phyloP scores from a whole-genome alignment of 768 basidiomycete species.

The Podaxis sp. region DNA sequence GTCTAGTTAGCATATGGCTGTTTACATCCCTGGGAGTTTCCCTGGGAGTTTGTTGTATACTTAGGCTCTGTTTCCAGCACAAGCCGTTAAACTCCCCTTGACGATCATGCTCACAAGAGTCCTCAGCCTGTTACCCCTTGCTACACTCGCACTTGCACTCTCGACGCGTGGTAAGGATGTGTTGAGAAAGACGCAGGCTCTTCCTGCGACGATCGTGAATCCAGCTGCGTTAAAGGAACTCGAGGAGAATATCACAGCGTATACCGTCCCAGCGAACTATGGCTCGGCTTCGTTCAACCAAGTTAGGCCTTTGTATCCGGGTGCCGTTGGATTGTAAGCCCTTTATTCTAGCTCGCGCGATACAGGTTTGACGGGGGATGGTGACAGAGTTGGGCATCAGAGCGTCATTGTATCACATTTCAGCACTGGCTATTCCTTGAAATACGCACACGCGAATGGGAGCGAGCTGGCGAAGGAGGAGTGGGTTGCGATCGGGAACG shows the following conservation, averaged over 20 bases:
- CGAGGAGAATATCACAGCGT: constrained; percentile 20
- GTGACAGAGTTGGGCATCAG: constrained; percentile 18
- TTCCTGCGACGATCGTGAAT: background rate
- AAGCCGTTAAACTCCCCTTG: background rate
- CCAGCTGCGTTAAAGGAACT: constrained; percentile 16
- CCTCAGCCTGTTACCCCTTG: background rate
- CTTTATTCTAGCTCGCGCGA: background rate
- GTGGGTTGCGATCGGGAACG: constrained; percentile 16
- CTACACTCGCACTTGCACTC: background rate
- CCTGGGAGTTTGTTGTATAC: background rate
- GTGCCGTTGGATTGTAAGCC: constrained; percentile 22
- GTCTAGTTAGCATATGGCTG: background rate
- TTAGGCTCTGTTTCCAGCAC: background rate
- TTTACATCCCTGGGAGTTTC: background rate
- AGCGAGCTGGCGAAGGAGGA: constrained; percentile 15
- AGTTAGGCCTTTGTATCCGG: constrained; percentile 22
- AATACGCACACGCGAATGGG: constrained; percentile 22
- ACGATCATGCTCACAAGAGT: background rate
- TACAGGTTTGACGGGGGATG: background rate
- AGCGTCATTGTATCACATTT: constrained; percentile 23
- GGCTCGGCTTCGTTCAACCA: constrained; percentile 18
- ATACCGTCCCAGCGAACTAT: constrained; percentile 18
- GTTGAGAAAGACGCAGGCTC: background rate
- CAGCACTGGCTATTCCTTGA: constrained; percentile 19
- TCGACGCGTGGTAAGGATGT: background rate